These are phyloP conservation scores for Tetramitus jugosus DNA, from an alignment of 208 protist genomes.

Conservation along the genomic window DNA sequence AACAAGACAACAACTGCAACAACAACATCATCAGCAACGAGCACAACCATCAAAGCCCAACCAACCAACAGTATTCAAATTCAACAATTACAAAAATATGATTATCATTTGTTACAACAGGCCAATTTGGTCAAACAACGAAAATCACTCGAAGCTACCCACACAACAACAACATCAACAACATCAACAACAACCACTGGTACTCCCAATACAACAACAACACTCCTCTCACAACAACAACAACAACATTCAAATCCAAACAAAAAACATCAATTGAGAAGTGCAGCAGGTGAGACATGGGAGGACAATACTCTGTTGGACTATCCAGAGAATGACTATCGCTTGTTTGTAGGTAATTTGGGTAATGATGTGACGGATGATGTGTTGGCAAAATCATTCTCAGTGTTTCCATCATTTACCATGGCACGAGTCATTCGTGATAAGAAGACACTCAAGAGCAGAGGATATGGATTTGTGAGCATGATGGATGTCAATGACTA, in stretches of 20 bases:
- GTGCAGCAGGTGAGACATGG: slow-evolving; percentile 36
- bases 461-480: slow-evolving; percentile 59
- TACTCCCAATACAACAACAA: background rate
- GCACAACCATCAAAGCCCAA: no score
- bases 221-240: background rate
- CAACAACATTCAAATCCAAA: no score
- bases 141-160: background rate
- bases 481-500: slow-evolving; percentile 46
- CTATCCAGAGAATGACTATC: slow-evolving; percentile 48
- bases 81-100: no score
- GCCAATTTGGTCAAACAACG: no score
- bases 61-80: no score
- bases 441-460: slow-evolving; percentile 45
- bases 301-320: slow-evolving; percentile 37
- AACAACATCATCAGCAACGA: background rate
- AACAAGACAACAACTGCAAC: no score
- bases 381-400: slow-evolving; percentile 43
- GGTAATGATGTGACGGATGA: slow-evolving; percentile 52
- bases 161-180: background rate
- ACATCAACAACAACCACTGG: background rate
- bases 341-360: slow-evolving; percentile 51
- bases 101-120: no score
- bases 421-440: slow-evolving; percentile 52
- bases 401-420: slow-evolving; percentile 43
- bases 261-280: background rate